Base-by-base conservation (phyloP, 345 rosid genomes). In the Noccaea caerulescens region DNA sequence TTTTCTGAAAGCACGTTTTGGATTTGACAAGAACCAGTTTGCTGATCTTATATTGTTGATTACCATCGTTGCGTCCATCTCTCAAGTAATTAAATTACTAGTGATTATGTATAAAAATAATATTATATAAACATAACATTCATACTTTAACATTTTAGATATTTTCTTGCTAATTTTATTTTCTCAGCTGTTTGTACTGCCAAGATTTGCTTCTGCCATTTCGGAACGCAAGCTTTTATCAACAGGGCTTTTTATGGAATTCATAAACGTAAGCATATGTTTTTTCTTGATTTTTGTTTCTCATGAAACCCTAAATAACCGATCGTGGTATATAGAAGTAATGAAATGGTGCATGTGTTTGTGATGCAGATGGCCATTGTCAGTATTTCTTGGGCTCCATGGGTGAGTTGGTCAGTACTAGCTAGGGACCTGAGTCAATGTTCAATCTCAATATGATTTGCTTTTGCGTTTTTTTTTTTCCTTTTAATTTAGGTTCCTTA, bases 1-100 rank as follows among this genome's bases (percentile, higher is more conserved):
- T 77, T 91, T 76, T 83, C 57, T 88, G 71, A 93, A 88, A 84
- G 98, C 98, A 8, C 96, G 88, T 32, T 93, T 93, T 68, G 93
- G 89, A 66, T 93, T 84, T 79, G 79, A 78, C 84, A 88, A 90
- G 75, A 73, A 82, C 69, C 85, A 90, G 75, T 90, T 84, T 68
- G 97, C 98, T 59, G 91, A 87, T 73, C 80, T 90, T 18, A 46
- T 93, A 79, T 70, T 93, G 59, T 71, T 91, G 44, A 2, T 58
- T 30, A 85, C 88, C 27, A 47, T 83, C 73, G 72, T 84, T n/a
- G 84, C 82, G 45, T 75, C 88, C 53, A 45, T 86, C 76, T 80
- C 93, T 58, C 98, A 93, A 85, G 97, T 79, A 63, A 54, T 50
- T 30, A 57, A 3, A 20, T 12, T 55, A 63, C 12, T 4, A 12